Evolutionary conservation across 169 alveolate genomes (phyloP), one percentile per base, ranked within the genome.

Genomic region (Amoebophrya sp.): DNA sequence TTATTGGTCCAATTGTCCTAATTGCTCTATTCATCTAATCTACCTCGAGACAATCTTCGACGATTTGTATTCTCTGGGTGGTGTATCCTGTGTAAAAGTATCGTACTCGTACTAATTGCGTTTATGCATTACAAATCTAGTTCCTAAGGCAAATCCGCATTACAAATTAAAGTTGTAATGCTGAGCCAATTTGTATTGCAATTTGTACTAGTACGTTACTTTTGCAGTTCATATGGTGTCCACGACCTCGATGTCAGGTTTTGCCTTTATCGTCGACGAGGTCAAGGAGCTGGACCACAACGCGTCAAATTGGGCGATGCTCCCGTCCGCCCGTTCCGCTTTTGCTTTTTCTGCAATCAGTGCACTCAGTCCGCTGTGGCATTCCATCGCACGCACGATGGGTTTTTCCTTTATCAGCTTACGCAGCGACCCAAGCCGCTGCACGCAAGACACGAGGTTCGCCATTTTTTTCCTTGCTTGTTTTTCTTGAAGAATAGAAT

Each of bases 351-450:
- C 94, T 14, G 94, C 95, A 32, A 95, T 94, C 77, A 93, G 53
- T 14, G 95, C 97, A 40, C 95, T 93, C 47, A 94, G 93, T 7
- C 96, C 96, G 33, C 94, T 93, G 90, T 95, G 97, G 55, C 96
- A 96, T 91, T 95, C 97, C 95, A 95, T 93, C 40, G 95, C 93
- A 90, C 91, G 91, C 1, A 89, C 41, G 38, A 89, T 47, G 29
- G 66, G 66, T 18, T 47, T 47, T 47, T 47, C 66, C 66, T 47
- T 47, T 12, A 47, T 47, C 66, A 47, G 7, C 18, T 18, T 7
- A 7, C 66, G 66, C 66, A 47, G 18, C 66, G 66, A 47, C 66
- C 66, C 66, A 18, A 47, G 66, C 18, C 66, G 66, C 18, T 47
- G 66, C 66, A 47, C 66, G 66, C 66, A 47, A 47, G 7, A 12